phyloP scores from a whole-genome alignment of 805 yeast genomes.

The Brettanomyces sp. region DNA sequence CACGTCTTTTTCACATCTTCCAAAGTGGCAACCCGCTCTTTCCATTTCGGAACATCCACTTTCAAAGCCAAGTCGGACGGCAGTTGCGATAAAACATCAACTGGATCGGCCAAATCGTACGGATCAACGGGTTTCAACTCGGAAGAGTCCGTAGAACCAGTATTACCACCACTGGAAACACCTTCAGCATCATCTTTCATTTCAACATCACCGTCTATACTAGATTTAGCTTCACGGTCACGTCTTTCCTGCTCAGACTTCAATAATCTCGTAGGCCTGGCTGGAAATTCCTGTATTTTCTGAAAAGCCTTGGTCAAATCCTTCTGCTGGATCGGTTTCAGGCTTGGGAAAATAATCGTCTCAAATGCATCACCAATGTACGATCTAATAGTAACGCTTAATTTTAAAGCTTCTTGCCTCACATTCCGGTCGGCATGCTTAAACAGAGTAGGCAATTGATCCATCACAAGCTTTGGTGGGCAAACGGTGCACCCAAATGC shows the following conservation, averaged over 20 bases:
- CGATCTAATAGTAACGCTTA: constrained; percentile 60
- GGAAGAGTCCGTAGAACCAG: constrained; percentile 11
- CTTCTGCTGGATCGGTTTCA: constrained; percentile 88
- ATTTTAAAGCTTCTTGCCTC: constrained; percentile 62
- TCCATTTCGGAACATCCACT: constrained; percentile 70
- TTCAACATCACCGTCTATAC: constrained; percentile 11
- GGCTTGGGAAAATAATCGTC: constrained; percentile 48
- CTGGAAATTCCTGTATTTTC: constrained; percentile 28
- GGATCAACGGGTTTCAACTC: constrained; percentile 39
- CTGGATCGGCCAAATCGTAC: constrained; percentile 61
- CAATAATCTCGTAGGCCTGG: constrained; percentile 48
- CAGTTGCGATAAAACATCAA: constrained; percentile 52
- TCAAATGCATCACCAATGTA: constrained; percentile 66
- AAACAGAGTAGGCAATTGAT: constrained; percentile 56
- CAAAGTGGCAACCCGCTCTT: constrained; percentile 79
- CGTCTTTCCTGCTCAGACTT: constrained; percentile 29
- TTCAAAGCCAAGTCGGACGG: constrained; percentile 53
- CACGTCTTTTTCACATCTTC: constrained; percentile 48
- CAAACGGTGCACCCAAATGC: constrained; percentile 57
- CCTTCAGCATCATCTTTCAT: constrained; percentile 4
- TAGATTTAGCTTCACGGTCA: constrained; percentile 32
- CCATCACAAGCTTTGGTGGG: constrained; percentile 48
- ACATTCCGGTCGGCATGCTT: constrained; percentile 83
- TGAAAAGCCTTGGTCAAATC: constrained; percentile 68
- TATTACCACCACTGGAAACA: background rate